Evolutionary conservation across 352 stramenopile genomes (phyloP).

Genomic region (Globisporangium rhizosaccharum): DNA sequence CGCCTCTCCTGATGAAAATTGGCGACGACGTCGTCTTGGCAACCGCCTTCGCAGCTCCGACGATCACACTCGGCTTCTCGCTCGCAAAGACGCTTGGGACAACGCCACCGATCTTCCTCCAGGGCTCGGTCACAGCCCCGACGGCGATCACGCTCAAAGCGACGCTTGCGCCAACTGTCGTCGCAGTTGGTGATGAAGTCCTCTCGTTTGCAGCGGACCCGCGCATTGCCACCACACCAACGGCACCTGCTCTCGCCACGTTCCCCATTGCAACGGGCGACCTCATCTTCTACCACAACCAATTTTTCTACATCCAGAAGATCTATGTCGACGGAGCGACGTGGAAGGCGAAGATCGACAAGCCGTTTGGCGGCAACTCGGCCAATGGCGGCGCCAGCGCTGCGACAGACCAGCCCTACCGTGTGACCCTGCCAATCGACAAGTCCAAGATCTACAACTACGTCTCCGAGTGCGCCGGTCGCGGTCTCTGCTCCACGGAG

Average conservation of each 20-base stretch:
- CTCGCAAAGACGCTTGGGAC: conserved; percentile 20
- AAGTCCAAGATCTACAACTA: conserved; percentile 52
- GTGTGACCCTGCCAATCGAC: conserved; percentile 20
- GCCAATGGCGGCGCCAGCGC: conserved; percentile 10
- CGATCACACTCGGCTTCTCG: conserved; percentile 24
- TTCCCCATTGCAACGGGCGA: too few relatives aligned
- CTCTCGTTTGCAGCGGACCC: conserved; percentile 12
- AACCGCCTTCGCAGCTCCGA: not conserved
- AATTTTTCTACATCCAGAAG: conserved; percentile 41
- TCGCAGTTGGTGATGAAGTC: conserved; percentile 10
- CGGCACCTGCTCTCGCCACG: too few relatives aligned
- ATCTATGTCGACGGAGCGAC: not conserved
- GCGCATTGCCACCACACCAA: too few relatives aligned
- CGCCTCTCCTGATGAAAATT: conserved; percentile 20
- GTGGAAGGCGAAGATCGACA: conserved; percentile 27
- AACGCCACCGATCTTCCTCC: conserved; percentile 13
- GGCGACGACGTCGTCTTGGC: conserved; percentile 18
- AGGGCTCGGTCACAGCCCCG: not conserved
- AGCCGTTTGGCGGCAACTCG: conserved; percentile 39
- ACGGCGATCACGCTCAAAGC: conserved; percentile 12
- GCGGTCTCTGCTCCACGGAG: conserved; percentile 59
- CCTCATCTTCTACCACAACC: conserved; percentile 55
- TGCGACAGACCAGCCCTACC: conserved; percentile 14
- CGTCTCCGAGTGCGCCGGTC: conserved; percentile 65
- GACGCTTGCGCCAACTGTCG: not conserved